phyloP scores from a whole-genome alignment of 2,329 filamentous ascomycete genomes.

The Tricladium varicosporioides region DNA sequence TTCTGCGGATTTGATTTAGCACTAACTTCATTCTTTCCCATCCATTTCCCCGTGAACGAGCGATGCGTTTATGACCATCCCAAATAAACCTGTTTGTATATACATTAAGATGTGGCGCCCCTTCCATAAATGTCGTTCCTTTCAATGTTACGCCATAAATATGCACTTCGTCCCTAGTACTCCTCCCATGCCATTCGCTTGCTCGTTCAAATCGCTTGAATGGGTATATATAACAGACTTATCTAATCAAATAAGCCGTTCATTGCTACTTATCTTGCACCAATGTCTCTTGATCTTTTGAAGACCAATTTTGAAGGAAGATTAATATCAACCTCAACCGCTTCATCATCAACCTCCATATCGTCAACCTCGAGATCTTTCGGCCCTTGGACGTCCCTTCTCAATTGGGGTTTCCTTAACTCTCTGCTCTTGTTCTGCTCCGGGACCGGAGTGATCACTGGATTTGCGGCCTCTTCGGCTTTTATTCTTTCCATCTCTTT shows the following conservation, averaged over 20 bases:
- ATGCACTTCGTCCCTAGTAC: no score
- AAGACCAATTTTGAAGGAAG: conserved; percentile 26
- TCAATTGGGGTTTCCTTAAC: conserved; percentile 10
- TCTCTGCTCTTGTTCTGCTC: conserved; percentile 7
- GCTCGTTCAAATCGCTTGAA: neutral
- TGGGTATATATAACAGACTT: neutral
- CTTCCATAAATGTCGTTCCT: no score
- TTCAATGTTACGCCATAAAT: no score
- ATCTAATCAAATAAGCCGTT: no score
- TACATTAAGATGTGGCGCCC: neutral
- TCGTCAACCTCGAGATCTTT: conserved; percentile 27
- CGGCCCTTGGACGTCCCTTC: conserved; percentile 3
- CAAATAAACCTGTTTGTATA: neutral
- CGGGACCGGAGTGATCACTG: neutral
- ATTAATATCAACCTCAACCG: conserved; percentile 18
- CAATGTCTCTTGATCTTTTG: conserved; percentile 27
- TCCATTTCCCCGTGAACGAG: neutral
- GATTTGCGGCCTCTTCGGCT: conserved; percentile 16
- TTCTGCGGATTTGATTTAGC: no score
- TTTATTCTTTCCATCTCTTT: conserved; percentile 27
- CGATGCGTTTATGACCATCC: neutral
- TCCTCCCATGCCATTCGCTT: no score
- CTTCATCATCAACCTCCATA: conserved; percentile 30
- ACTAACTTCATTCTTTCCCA: conserved; percentile 1
- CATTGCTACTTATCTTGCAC: neutral